Evolutionary conservation across 768 basidiomycete species (phyloP), one percentile per base, ranked within the genome.

Genomic region (Pholiota molesta): DNA sequence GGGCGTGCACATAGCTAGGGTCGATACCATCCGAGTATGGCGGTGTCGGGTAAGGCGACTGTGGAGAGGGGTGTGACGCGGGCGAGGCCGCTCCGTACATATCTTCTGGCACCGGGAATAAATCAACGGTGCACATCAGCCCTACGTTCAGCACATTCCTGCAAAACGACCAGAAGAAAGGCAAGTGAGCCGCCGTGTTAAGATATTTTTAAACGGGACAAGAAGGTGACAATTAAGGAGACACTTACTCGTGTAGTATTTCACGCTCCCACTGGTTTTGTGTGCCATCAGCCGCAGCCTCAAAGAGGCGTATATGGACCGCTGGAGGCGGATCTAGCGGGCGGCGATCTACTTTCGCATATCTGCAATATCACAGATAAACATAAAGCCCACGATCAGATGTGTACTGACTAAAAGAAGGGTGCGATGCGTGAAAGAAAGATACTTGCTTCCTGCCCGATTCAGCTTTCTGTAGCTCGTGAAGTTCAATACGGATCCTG

Each of bases 311-410:
- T 54, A 90, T 79, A 39, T 81, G 74, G 16, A 78, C 76, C 21
- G 77, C 77, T 0, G 89, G 89, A 0, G 89, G 89, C 4, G 88
- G 89, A 71, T 90, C 88, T 45, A 90, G 78, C 5, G 88, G 88
- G 23, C 89, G 79, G 39, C 88, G 79, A 76, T 90, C 85, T 42
- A 85, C 83, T 72, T 75, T 83, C 54, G 80, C 87, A 73, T 78
- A 88, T 72, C 83, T 88, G 71, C 51, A 56, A 60, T 42, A 28
- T 51, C 54, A 54, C 31, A 51, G 42, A 57, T 45, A 59, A 47
- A 49, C 47, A 49, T 5, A 19, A 39, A 55, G 10, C 60, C 28
- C 58, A 64, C 35, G 57, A 57, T 35, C 40, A 49, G 45, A 56
- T 33, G 37, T 31, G 54, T 40, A 35, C 55, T 52, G 45, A 60